Conservation (phyloP, 2,329 filamentous ascomycete species). For the Venturia effusa region DNA sequence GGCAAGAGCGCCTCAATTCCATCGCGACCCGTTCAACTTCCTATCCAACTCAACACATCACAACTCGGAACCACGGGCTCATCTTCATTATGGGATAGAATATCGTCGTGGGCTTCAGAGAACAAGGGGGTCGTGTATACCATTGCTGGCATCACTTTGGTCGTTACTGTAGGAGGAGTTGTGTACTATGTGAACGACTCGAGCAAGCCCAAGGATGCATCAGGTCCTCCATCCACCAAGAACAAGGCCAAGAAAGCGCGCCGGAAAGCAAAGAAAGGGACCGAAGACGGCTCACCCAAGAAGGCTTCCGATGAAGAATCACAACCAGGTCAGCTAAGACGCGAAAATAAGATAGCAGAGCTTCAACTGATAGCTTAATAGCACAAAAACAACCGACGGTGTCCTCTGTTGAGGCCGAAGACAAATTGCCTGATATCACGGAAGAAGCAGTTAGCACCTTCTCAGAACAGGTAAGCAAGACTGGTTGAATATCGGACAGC, state of each 20-base stretch:
- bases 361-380: background rate
- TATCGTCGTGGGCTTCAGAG: slow-evolving; percentile 86
- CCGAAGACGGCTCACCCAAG: background rate
- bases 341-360: background rate
- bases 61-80: slow-evolving; percentile 34
- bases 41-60: slow-evolving; percentile 27
- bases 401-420: slow-evolving; percentile 26
- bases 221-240: slow-evolving; percentile 50
- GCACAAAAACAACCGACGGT: slow-evolving; percentile 18
- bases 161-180: slow-evolving; percentile 81
- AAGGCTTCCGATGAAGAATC: background rate
- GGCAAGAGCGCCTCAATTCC: slow-evolving; percentile 22
- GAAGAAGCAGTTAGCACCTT: slow-evolving; percentile 33
- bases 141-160: slow-evolving; percentile 84
- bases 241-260: slow-evolving; percentile 89
- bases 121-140: slow-evolving; percentile 95
- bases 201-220: slow-evolving; percentile 27
- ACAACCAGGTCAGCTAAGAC: background rate
- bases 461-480: slow-evolving; percentile 28
- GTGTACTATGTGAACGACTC: slow-evolving; percentile 74
- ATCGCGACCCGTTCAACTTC: slow-evolving; percentile 19
- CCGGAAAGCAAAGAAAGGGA: slow-evolving; percentile 42
- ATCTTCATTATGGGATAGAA: slow-evolving; percentile 74
- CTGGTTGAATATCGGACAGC: background rate
- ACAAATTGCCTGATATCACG: slow-evolving; percentile 39